A percentile compares a stretch with the other conserved stretches of the same genome.
phyloP scores from a whole-genome alignment of 495 filamentous ascomycete genomes.

The Cairneyella variabilis region DNA sequence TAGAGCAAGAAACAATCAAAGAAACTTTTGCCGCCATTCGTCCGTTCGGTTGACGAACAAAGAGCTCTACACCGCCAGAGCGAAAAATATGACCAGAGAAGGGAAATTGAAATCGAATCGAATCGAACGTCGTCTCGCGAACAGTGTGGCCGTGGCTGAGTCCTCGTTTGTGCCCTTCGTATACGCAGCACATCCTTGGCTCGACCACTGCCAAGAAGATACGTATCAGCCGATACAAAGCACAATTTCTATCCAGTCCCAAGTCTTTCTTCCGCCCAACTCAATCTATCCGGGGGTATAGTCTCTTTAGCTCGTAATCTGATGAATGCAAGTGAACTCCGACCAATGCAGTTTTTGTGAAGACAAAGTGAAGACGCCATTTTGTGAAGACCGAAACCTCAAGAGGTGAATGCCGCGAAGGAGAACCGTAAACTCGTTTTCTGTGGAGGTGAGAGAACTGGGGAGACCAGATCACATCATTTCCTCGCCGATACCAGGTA shows the following conservation, averaged over 20 bases:
- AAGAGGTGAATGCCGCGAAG: neutral
- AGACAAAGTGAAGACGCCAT: conserved; percentile 14
- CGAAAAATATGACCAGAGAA: conserved; percentile 8
- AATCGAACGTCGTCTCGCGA: neutral
- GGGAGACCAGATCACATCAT: conserved; percentile 21
- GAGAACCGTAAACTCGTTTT: neutral
- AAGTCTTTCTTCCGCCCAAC: conserved; percentile 11
- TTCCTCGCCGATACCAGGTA: conserved; percentile 29
- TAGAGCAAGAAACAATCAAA: neutral
- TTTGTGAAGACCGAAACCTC: neutral
- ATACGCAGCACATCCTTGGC: neutral
- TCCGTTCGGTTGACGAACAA: neutral
- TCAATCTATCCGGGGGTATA: conserved; percentile 15
- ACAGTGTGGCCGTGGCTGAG: neutral
- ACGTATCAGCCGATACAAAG: neutral
- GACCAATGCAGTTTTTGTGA: conserved; percentile 18
- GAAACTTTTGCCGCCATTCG: conserved; percentile 1
- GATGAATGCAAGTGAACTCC: conserved; percentile 19
- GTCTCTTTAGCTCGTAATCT: conserved; percentile 16
- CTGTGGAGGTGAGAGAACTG: neutral
- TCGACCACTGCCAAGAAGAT: neutral
- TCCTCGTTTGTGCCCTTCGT: neutral
- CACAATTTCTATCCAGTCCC: neutral
- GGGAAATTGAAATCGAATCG: neutral
- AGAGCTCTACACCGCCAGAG: neutral